Percentiles rank a stretch among this genome's conserved stretches.
Conservation (phyloP, 169 alveolate species). For the Toxoplasma gondii region DNA sequence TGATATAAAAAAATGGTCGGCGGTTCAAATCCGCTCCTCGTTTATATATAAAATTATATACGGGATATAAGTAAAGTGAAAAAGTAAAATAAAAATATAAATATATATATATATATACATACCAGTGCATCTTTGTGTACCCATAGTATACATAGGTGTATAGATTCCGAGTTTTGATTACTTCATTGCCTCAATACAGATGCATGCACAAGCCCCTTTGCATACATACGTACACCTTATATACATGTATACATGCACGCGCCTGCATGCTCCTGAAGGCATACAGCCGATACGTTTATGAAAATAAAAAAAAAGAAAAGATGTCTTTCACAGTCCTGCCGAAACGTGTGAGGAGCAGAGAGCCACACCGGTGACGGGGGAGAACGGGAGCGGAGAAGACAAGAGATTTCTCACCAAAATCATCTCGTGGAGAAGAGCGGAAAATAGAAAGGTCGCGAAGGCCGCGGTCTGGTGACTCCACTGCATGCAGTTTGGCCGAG, state of each 20-base stretch:
- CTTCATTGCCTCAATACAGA: no score
- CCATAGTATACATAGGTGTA: no score
- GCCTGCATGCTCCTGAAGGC: no score
- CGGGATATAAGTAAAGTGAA: no score
- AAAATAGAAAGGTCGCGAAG: slow-evolving; percentile 76
- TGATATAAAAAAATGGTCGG: no score
- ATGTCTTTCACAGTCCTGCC: neutral
- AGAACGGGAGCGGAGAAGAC: neutral
- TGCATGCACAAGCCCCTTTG: neutral
- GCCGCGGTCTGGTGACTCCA: slow-evolving; percentile 73
- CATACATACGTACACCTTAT: neutral
- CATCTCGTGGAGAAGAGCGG: slow-evolving; percentile 82
- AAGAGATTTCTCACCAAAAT: slow-evolving; percentile 66
- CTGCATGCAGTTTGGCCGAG: slow-evolving; percentile 33
- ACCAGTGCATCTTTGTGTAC: no score
- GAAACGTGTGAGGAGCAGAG: neutral
- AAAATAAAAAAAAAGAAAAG: neutral
- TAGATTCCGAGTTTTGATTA: no score
- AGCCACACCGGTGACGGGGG: neutral
- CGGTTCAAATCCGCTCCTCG: no score
- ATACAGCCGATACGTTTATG: no score
- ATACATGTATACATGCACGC: neutral
- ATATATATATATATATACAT: no score
- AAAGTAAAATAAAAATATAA: no score
- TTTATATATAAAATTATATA: no score